Base-by-base conservation (phyloP, 257 asterid genomes). In the Datura wrightii region DNA sequence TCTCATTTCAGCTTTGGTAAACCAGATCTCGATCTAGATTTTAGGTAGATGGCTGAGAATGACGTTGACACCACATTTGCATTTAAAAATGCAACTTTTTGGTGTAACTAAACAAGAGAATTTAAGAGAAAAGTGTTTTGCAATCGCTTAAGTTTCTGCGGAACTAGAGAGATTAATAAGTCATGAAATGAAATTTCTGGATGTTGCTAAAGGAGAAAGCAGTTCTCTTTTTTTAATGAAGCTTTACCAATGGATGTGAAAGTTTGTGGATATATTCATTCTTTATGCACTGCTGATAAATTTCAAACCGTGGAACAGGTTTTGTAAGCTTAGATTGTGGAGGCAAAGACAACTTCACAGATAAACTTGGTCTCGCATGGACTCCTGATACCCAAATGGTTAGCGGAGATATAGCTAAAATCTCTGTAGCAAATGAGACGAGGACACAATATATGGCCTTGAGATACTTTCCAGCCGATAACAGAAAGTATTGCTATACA, bases 291-390 rank as follows among this genome's bases (percentile, higher is more conserved):
- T 79, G 63, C 85, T 85, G 81, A 79, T 50, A 14, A 31, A 69
- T 82, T 53, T 50, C 62, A 83, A 58, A 42, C 44, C 36, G 39
- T 70, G 79, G 80, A 90, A 86, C 94, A 97, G 99, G 99, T 86
- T 97, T 97, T 88, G 88, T 95, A 65, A 97, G 98, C 86, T 79
- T 97, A 86, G 91, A 97, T 84, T 97, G 99, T 86, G 99, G 99
- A 53, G 99, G 99, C 79, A 82, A 89, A 19, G 88, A 83, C 81
- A 91, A 89, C 88, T 97, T 85, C 78, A 94, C 95, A 0, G 99
- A 97, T 86, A 92, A 90, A 54, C 79, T 93, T 70, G 98, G 97
- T 83, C 96, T 97, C 39, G 9, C 80, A 6, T 97, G 99, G 99
- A 88, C 87, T 80, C 89, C 97, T 0, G 99, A 97, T 87, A 83